These are phyloP conservation scores for Penicillium psychrofluorescens DNA, from an alignment of 495 filamentous ascomycete species.

Conservation along the genomic window DNA sequence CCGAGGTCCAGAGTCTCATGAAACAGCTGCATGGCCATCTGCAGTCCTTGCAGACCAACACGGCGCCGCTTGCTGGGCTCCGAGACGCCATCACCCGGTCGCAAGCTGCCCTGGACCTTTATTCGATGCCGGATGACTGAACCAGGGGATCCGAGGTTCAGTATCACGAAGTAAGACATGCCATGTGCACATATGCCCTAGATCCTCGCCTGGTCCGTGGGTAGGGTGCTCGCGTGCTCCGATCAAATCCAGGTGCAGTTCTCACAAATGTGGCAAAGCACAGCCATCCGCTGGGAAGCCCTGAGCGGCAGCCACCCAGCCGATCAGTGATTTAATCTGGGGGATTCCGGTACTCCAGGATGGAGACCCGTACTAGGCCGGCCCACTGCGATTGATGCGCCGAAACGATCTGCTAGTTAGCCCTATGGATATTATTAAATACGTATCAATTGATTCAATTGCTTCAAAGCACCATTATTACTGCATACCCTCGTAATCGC, in stretches of 20 bases:
- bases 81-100: slow-evolving; percentile 43
- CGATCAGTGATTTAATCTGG: slow-evolving; percentile 1
- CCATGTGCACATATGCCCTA: neutral
- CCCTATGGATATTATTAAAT: no score
- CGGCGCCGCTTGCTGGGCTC: slow-evolving; percentile 43
- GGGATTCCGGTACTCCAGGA: neutral
- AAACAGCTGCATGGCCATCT: slow-evolving; percentile 48
- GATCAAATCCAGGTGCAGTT: slow-evolving; percentile 1
- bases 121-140: slow-evolving; percentile 32
- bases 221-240: neutral
- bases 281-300: slow-evolving; percentile 3
- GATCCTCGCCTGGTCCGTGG: no score
- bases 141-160: neutral
- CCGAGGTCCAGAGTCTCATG: slow-evolving; percentile 25
- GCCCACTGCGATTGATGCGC: no score
- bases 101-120: slow-evolving; percentile 43
- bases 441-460: no score
- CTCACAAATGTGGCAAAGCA: no score
- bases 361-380: neutral
- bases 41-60: slow-evolving; percentile 49
- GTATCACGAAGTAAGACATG: neutral
- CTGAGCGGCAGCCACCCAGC: neutral
- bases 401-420: no score
- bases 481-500: no score
- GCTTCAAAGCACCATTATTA: no score